Evolutionary conservation across 2,329 filamentous ascomycete species (phyloP).

Genomic region (Cordyceps pruinosa): DNA sequence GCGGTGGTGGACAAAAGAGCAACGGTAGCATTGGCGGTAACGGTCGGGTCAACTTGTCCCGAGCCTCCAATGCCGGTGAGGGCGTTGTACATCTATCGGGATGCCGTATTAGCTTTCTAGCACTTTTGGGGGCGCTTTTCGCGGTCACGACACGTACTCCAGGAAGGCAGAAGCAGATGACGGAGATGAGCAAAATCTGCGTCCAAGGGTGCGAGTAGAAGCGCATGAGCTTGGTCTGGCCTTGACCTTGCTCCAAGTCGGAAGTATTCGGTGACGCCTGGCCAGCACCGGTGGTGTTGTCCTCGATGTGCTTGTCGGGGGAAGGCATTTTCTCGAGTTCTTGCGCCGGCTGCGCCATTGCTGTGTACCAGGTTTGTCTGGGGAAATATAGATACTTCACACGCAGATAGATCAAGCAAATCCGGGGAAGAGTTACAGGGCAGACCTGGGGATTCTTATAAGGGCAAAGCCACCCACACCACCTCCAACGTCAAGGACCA

Average conservation of each 20-base stretch:
- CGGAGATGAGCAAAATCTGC: conserved; percentile 40
- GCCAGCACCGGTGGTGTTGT: neutral
- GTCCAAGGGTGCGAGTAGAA: conserved; percentile 39
- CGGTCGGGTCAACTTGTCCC: conserved; percentile 37
- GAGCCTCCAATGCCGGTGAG: conserved; percentile 38
- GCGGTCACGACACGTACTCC: conserved; percentile 26
- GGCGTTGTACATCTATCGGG: conserved; percentile 39
- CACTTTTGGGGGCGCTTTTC: neutral
- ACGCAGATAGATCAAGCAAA: neutral
- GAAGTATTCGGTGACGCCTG: neutral
- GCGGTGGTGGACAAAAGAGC: conserved; percentile 37
- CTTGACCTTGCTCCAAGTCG: conserved; percentile 5
- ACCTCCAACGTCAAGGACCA: neutral
- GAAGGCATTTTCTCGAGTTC: conserved; percentile 20
- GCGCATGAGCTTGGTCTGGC: conserved; percentile 17
- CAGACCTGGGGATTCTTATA: neutral
- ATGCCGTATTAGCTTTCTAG: neutral
- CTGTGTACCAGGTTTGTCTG: neutral
- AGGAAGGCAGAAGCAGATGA: conserved; percentile 43
- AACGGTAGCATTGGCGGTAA: conserved; percentile 40
- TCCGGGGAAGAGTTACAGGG: neutral
- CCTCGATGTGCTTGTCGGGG: conserved; percentile 8
- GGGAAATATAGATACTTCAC: neutral
- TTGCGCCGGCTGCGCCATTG: conserved; percentile 20
- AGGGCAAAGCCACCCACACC: neutral